phyloP scores from a whole-genome alignment of 148 eudicot species.

The Talinum fruticosum region DNA sequence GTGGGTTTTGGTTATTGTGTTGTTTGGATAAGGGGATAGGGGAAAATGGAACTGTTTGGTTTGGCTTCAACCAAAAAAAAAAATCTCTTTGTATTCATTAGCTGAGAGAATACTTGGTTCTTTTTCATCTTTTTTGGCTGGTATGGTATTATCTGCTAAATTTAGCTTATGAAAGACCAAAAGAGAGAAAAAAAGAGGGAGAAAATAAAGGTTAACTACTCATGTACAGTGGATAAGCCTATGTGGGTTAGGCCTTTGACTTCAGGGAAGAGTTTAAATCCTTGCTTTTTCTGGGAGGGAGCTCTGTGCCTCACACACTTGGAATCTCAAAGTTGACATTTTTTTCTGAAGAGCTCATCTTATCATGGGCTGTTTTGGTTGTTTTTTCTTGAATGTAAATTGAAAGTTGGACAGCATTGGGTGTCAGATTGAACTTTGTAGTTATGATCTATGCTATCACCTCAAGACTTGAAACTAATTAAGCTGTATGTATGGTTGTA shows the following conservation, averaged over 20 bases:
- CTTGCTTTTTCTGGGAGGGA: not conserved
- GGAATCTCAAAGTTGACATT: no score
- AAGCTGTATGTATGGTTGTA: not conserved
- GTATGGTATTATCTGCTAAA: not conserved
- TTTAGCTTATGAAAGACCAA: not conserved
- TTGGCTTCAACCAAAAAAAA: not conserved
- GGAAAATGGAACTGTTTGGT: not conserved
- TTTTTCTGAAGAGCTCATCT: not conserved
- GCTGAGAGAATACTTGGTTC: not conserved
- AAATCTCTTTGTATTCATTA: not conserved
- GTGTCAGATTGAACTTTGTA: not conserved
- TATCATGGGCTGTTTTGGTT: not conserved
- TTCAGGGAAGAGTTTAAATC: not conserved
- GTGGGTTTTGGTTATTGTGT: not conserved
- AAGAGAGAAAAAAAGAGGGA: not conserved
- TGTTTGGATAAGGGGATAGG: constrained; percentile 1
- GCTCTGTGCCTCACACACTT: not conserved
- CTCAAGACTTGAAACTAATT: not conserved
- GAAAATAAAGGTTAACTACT: not conserved
- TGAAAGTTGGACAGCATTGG: not conserved
- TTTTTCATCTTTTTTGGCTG: not conserved
- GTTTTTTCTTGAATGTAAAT: not conserved
- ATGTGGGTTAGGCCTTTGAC: constrained; percentile 25
- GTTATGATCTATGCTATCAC: not conserved
- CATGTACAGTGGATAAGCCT: constrained; percentile 18